Base-by-base conservation (phyloP, 2,329 filamentous ascomycete species). In the Aureobasidium sp. region DNA sequence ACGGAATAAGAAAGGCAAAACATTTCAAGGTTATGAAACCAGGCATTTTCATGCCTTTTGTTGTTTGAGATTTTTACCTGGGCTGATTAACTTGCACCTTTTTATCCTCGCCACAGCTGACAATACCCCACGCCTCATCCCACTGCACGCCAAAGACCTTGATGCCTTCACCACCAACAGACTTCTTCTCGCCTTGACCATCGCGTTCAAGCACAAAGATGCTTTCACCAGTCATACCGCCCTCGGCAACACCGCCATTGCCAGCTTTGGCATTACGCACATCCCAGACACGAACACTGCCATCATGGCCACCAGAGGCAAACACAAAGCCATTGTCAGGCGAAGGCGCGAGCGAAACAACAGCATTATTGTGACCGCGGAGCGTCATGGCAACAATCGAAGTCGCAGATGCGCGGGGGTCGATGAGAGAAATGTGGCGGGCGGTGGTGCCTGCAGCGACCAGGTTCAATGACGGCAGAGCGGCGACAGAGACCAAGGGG, bases 211-310 rank as follows among this genome's bases (percentile, higher is more conserved):
- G 87, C 73, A 80, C 90, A 85, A 78, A 96, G 77, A 79, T 87
- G 74, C 82, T 93, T 80, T 84, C 90, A 74, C 76, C 92, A 71
- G 81, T 83, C 44, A 66, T 67, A 31, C 72, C 72, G 70, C 80
- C 75, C 73, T 80, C 78, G 4, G 70, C 71, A 0, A 70, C 64
- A 70, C 86, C 79, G 68, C 51, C 51, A 2, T 80, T 80, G 9
- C 79, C 82, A 20, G 78, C 81, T 15, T 67, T 68, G 37, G 72
- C 71, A 31, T 66, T 70, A 72, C 85, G 80, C 59, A 84, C 84
- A 79, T 99, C 94, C 94, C 94, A 99, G 53, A 99, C 86, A 57
- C 91, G 84, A 70, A 90, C 94, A 1, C 91, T 96, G 37, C 93
- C 91, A 74, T 99, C 94, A 74, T 96, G 90, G 49, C 88, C 89